Conservation (phyloP, 805 yeast genomes). For the Lipomyces chichibuensis region DNA sequence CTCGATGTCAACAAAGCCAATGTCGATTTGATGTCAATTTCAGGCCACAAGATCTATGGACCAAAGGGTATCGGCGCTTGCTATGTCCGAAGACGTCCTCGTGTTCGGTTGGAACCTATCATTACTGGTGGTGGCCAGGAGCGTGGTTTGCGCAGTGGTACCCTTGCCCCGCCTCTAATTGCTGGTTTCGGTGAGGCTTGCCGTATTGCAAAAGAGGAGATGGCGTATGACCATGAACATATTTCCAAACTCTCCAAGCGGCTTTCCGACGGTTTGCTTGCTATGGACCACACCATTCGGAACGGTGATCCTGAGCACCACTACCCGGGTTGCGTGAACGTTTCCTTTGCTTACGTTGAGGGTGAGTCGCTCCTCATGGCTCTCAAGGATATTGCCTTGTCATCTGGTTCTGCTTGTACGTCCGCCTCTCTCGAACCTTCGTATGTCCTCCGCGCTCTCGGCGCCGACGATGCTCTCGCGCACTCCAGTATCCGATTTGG, state of each 20-base stretch:
- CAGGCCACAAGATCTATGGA: constrained; percentile 96
- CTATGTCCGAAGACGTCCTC: constrained; percentile 94
- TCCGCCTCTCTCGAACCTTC: constrained; percentile 98
- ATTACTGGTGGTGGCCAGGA: constrained; percentile 99
- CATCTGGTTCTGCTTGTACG: constrained; percentile 98
- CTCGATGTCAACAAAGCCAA: constrained; percentile 91
- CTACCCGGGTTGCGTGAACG: constrained; percentile 93
- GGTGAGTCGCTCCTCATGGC: constrained; percentile 99
- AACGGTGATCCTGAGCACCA: constrained; percentile 79
- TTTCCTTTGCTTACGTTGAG: constrained; percentile 96
- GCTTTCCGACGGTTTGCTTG: constrained; percentile 69
- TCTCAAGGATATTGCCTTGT: constrained; percentile 90
- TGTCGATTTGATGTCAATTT: constrained; percentile 88
- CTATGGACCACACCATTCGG: constrained; percentile 84
- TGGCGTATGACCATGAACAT: constrained; percentile 71
- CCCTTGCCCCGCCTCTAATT: constrained; percentile 94
- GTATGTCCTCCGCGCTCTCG: constrained; percentile 92
- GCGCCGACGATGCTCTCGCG: constrained; percentile 94
- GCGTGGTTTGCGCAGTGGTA: constrained; percentile 95
- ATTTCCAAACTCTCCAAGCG: constrained; percentile 71
- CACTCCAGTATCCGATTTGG: constrained; percentile 98
- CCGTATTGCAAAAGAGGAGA: constrained; percentile 73
- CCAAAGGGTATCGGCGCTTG: constrained; percentile 98
- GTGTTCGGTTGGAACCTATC: constrained; percentile 93
- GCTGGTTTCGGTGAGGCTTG: constrained; percentile 98